phyloP scores from a whole-genome alignment of 176 grass and related monocot genomes.

The Cocos nucifera region DNA sequence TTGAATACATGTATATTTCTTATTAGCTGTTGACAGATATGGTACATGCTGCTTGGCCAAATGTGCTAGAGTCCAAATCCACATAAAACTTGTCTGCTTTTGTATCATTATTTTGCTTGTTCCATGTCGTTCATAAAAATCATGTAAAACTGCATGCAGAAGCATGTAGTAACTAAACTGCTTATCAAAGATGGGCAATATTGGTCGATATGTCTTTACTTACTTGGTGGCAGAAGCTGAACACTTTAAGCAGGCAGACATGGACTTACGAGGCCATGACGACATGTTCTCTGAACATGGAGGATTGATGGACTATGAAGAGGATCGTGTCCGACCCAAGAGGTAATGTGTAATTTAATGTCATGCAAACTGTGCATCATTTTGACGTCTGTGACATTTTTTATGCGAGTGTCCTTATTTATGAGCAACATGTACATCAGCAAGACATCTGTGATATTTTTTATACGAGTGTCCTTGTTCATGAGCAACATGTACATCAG shows the following conservation, averaged over 20 bases:
- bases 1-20: not conserved
- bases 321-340: slow-evolving; percentile 89
- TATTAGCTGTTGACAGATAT: too few species aligned
- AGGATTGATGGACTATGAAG: slow-evolving; percentile 99
- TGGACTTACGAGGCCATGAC: slow-evolving; percentile 65
- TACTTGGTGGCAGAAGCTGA: slow-evolving; percentile 89
- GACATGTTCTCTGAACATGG: slow-evolving; percentile 82
- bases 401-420: not conserved
- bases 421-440: too few species aligned
- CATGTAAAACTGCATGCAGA: slow-evolving; percentile 1
- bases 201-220: slow-evolving; percentile 68
- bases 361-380: not conserved
- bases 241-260: slow-evolving; percentile 95
- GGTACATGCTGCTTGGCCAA: not conserved
- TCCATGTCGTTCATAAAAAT: not conserved
- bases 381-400: not conserved
- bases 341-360: slow-evolving; percentile 37
- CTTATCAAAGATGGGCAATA: slow-evolving; percentile 57
- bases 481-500: too few species aligned
- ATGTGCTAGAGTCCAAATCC: not conserved
- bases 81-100: not conserved
- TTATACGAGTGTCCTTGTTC: not conserved
- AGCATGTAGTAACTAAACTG: slow-evolving; percentile 33
- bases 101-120: slow-evolving; percentile 6
- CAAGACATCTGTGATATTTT: too few species aligned